Base-by-base conservation (phyloP, 2,329 filamentous ascomycete species). In the Pestalotiopsis sp. region DNA sequence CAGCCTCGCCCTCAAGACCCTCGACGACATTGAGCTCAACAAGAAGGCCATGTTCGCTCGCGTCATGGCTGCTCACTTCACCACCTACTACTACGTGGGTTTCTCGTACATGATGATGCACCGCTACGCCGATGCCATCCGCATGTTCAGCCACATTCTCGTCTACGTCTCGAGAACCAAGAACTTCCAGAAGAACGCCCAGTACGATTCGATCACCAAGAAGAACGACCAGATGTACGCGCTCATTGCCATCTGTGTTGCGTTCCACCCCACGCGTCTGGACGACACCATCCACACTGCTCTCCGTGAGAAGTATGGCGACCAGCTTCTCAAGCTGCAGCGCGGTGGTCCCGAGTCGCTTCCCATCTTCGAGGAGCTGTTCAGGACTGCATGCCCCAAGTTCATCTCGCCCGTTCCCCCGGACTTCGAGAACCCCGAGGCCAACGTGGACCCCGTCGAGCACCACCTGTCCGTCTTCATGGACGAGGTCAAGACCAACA, bases 31-130 rank as follows among this genome's bases (percentile, higher is more conserved):
- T 79, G 96, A 99, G 89, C 91, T 99, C 78, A 99, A 98, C 88
- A 99, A 99, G 89, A 98, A 98, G 88, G 95, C 96, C 82, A 98
- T 98, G 93, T 99, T 99, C 81, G 95, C 96, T 72, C 93, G 96
- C 74, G 96, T 99, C 81, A 98, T 99, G 96, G 95, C 96, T 67
- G 96, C 96, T 69, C 96, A 99, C 87, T 98, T 98, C 86, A 98
- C 95, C 75, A 99, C 96, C 73, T 99, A 98, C 90, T 99, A 99
- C 90, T 98, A 98, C 82, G 95, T 99, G 72, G 96, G 96, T 75
- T 99, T 99, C 90, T 97, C 94, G 75, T 99, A 99, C 92, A 98
- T 99, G 95, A 99, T 99, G 96, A 97, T 98, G 93, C 94, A 96
- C 85, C 93, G 96, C 80, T 99, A 99, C 82, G 93, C 94, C 83